These are phyloP conservation scores for Acer saccharum DNA, from an alignment of 345 rosid genomes.

Conservation along the genomic window DNA sequence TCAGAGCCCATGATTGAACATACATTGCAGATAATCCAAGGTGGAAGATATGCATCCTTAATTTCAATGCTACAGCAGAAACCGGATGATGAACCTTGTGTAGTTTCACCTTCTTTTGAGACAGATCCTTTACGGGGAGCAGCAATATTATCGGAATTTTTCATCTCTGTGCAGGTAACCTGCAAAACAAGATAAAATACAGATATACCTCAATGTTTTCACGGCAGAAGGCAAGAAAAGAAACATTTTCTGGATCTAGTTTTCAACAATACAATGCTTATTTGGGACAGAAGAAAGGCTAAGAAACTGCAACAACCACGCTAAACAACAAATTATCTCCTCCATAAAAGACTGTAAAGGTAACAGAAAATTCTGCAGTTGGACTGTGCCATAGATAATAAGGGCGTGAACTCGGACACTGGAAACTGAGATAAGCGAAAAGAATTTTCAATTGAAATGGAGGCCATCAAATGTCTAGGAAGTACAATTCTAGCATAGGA, in stretches of 20 bases:
- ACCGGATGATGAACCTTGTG: slow-evolving; percentile 26
- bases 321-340: neutral
- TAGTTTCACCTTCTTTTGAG: slow-evolving; percentile 25
- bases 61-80: slow-evolving; percentile 65
- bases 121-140: slow-evolving; percentile 28
- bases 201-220: slow-evolving; percentile 13
- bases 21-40: slow-evolving; percentile 80
- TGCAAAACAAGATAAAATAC: slow-evolving; percentile 36
- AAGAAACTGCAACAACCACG: neutral
- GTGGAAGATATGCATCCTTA: slow-evolving; percentile 65
- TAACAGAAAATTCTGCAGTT: neutral
- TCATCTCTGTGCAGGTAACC: slow-evolving; percentile 77
- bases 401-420: neutral
- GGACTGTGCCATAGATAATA: neutral
- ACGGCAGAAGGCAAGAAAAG: neutral
- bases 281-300: neutral
- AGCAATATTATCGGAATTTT: slow-evolving; percentile 40
- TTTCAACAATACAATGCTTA: neutral
- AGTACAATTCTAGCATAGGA: neutral
- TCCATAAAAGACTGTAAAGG: neutral
- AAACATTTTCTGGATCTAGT: slow-evolving; percentile 9
- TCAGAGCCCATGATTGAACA: slow-evolving; percentile 57
- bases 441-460: neutral
- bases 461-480: neutral
- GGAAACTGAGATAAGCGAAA: neutral